Conservation (phyloP, 208 protist species). For the Tritrichomonas foetus region DNA sequence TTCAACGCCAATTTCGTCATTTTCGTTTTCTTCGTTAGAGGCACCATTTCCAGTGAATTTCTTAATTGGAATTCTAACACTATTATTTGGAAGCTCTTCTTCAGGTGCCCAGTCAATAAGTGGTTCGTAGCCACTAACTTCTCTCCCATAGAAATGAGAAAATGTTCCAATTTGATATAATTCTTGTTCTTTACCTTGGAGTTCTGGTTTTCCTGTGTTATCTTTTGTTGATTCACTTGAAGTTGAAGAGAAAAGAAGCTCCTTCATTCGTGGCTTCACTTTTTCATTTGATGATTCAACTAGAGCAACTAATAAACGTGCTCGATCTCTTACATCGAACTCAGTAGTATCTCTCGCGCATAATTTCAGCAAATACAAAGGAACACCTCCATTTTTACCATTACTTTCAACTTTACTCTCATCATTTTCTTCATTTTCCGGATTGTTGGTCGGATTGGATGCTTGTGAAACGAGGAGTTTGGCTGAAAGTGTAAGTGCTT, state of each 20-base stretch:
- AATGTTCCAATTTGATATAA: neutral
- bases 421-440: too few relatives aligned
- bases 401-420: too few relatives aligned
- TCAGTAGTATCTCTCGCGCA: neutral
- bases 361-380: neutral
- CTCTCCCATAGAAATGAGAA: neutral
- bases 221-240: neutral
- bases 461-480: neutral
- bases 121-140: neutral
- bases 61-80: neutral
- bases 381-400: neutral
- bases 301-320: neutral
- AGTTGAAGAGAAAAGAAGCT: neutral
- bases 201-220: too few relatives aligned
- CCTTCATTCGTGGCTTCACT: neutral
- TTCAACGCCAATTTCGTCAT: neutral
- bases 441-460: too few relatives aligned
- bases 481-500: neutral
- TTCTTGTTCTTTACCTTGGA: neutral
- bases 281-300: neutral
- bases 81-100: neutral
- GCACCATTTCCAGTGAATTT: neutral
- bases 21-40: neutral
- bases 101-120: neutral
- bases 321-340: conserved; percentile 27